Conservation (phyloP, 129 eudicot genomes). For the Deinandra increscens region DNA sequence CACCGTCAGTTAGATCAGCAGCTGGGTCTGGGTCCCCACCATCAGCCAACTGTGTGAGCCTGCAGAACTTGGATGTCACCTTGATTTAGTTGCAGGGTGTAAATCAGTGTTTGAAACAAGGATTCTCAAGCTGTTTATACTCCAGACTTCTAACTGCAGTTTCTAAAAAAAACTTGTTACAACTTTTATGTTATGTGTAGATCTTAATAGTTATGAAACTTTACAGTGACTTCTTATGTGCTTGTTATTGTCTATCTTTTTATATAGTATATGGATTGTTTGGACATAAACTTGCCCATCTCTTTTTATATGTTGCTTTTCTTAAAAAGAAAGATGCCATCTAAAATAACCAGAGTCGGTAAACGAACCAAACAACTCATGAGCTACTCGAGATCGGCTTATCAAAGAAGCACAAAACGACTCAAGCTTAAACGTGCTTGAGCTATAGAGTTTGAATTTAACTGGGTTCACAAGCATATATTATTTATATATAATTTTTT, state of each 20-base stretch:
- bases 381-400: no score
- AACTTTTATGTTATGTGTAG: background rate
- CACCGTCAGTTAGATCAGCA: conserved; percentile 47
- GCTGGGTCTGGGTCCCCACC: conserved; percentile 36
- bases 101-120: conserved; percentile 1
- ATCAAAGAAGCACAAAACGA: no score
- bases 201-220: background rate
- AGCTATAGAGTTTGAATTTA: no score
- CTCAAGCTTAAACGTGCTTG: no score
- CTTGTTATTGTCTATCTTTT: background rate
- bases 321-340: background rate
- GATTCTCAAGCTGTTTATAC: background rate
- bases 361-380: no score
- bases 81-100: conserved; percentile 62
- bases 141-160: conserved; percentile 7
- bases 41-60: conserved; percentile 55
- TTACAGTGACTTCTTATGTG: background rate
- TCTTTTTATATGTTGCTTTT: background rate
- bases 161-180: background rate
- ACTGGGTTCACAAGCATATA: no score
- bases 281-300: background rate
- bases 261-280: background rate
- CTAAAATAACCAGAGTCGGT: background rate
- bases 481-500: no score
- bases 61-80: conserved; percentile 42